Conservation (phyloP, 441 rosid genomes). For the Populus tomentosa region DNA sequence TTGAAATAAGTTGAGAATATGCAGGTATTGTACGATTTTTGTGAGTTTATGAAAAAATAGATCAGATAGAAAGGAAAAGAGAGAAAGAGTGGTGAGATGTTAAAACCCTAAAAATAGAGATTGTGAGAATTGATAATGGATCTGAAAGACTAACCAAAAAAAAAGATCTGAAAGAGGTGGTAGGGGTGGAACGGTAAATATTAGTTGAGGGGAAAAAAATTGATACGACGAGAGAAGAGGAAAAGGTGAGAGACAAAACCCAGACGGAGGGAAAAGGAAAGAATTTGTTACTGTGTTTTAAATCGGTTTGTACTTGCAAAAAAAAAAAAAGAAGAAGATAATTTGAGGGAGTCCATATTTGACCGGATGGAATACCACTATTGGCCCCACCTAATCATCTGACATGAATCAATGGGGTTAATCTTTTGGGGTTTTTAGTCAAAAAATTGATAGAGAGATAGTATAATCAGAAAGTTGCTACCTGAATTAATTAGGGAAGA, state of each 20-base stretch:
- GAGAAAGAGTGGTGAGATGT: background rate
- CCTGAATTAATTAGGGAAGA: background rate
- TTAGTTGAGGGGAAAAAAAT: background rate
- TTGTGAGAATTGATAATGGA: background rate
- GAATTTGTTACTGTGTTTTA: background rate
- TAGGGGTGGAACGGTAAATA: constrained; percentile 10
- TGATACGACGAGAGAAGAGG: background rate
- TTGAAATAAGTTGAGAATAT: constrained; percentile 1
- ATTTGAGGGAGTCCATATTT: background rate
- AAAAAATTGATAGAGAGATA: too few species aligned
- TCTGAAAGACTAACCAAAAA: too few species aligned
- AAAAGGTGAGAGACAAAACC: background rate
- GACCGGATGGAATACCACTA: background rate
- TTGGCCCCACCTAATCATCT: background rate
- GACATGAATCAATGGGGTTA: background rate
- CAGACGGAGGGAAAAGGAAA: background rate
- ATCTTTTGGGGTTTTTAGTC: background rate
- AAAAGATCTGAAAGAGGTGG: background rate
- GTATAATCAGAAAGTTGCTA: background rate
- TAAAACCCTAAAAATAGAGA: constrained; percentile 10
- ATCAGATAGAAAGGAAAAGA: background rate
- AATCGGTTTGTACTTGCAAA: background rate
- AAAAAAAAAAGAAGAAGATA: too few species aligned
- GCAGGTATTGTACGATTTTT: background rate
- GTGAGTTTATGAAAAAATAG: background rate